Evolutionary conservation across 2,329 filamentous ascomycete species (phyloP).

Genomic region (Juglanconis juglandina): DNA sequence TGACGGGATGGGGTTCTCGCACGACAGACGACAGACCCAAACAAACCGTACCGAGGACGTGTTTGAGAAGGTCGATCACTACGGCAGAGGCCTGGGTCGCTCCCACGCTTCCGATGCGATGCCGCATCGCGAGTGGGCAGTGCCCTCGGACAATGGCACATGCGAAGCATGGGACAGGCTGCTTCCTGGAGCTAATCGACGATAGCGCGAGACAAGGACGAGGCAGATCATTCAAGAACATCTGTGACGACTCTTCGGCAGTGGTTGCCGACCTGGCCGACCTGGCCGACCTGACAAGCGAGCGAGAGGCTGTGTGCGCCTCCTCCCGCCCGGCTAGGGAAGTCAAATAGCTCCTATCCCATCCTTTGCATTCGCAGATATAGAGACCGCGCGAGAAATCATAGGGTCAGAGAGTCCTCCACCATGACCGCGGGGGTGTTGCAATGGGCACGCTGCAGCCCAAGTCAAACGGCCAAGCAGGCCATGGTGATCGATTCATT

Average conservation of each 20-base stretch:
- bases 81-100: neutral
- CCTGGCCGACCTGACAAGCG: neutral
- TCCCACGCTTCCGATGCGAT: neutral
- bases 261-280: too few relatives aligned
- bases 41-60: neutral
- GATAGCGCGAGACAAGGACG: neutral
- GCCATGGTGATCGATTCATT: too few relatives aligned
- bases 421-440: too few relatives aligned
- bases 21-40: neutral
- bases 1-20: neutral
- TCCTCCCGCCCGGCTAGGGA: neutral
- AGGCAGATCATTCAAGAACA: constrained; percentile 13
- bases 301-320: neutral
- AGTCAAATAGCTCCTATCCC: neutral
- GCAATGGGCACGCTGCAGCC: too few relatives aligned
- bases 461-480: too few relatives aligned
- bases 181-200: neutral
- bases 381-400: too few relatives aligned
- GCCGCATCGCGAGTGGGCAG: neutral
- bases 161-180: neutral
- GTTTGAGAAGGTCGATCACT: constrained; percentile 16
- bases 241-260: neutral
- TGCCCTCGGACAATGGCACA: neutral
- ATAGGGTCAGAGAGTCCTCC: too few relatives aligned
- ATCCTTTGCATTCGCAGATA: neutral